Base-by-base conservation (phyloP, 2,329 filamentous ascomycete genomes). In the Ceratocystis cubensis region DNA sequence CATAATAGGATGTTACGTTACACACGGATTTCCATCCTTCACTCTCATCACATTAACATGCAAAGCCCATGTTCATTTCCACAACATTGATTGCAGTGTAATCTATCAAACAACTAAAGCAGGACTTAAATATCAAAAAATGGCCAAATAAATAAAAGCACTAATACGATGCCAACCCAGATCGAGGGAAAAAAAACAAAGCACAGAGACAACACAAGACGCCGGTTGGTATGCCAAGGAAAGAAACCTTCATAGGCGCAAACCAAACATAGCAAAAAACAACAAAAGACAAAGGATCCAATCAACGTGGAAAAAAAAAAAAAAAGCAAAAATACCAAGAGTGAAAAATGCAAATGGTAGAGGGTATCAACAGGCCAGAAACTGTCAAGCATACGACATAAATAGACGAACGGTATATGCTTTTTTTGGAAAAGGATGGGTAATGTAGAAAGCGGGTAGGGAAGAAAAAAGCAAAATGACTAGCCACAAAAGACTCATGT, bases 331-430 rank as follows among this genome's bases (percentile, higher is more conserved):
- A 15, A 61, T 30, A 13, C 37, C 37, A 41, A 41, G 37, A 41
- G 37, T 41, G 37, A 41, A 41, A 41, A 41, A 41, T 41, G 3
- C 37, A 41, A 41, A 41, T 41, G 37, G 37, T 41, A 41, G 37
- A 61, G 65, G 65, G 61, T 67, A 67, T 67, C 61, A 67, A 67
- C 61, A 45, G 53, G 22, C 3, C 13, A 57, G 22, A 50, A 37
- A 62, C 53, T 17, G 53, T 37, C 28, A 15, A 17, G 30, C 59
- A 41, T 20, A 41, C 41, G 20, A 44, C 48, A 46, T 59, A 17
- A 37, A 20, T 59, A 33, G 33, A 22, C 22, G 46, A n/a, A 50
- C 15, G 46, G 15, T 33, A 37, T n/a, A 30, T 25, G 25, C 28
- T 30, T 30, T 59, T 57, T 30, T 17, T 13, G 30, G 17, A 20